Evolutionary conservation across 1,284 basidiomycete species (phyloP), one percentile per base, ranked within the genome.

Genomic region (Abortiporus biennis): DNA sequence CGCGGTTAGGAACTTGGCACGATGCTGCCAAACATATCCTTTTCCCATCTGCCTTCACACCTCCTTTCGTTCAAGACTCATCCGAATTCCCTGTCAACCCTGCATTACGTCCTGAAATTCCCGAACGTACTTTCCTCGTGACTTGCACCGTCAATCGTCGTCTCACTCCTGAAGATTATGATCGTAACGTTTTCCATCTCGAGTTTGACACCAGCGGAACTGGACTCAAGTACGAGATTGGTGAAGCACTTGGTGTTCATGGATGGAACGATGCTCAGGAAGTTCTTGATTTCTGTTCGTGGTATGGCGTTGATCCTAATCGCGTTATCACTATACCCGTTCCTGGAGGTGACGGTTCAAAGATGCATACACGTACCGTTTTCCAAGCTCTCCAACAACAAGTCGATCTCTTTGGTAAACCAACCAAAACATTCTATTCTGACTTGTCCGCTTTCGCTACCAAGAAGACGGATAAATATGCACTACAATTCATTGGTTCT

Each of bases 101-200:
- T n/a, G 68, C 80, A 2, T 69, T 94, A 37, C 86, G 87, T 30
- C 96, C 95, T 19, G 92, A 96, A 57, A 61, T 89, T 29, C 69
- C 85, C 12, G 96, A 98, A 51, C 83, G 88, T 59, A 98, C 92
- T 24, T 98, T 79, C 78, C 80, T 98, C 48, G 84, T 98, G 47
- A 93, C 86, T 15, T 94, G 94, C 59, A 80, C 85, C 5, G 94
- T 97, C 64, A 98, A 98, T 70, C 82, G 85, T 40, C 89, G 95
- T 24, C 79, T 99, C 42, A 99, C 95, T 1, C 96, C 96, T 27
- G 64, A 78, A 53, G 91, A 95, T 51, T 99, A 99, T 66, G 91
- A 98, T 67, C 89, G 96, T 51, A 98, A 99, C 65, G 92, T 99
- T 45, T 99, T 99, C 77, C 95, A 99, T 68, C 79, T 99, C 61